Evolutionary conservation across 2,329 filamentous ascomycete species (phyloP).

Genomic region (Ceratocystiopsis minuta): DNA sequence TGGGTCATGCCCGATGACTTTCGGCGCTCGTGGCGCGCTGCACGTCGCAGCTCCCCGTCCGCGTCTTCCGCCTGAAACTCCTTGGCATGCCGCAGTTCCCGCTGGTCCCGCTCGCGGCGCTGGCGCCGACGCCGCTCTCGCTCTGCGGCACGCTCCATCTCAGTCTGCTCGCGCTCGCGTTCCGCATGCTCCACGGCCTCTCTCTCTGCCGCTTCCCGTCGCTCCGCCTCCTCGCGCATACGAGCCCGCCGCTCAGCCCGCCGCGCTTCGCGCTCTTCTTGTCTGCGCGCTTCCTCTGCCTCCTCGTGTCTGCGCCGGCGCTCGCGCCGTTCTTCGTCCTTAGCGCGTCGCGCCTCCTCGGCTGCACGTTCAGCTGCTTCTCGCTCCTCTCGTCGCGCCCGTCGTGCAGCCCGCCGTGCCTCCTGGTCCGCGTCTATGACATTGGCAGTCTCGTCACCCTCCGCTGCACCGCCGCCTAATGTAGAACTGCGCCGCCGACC

Average conservation of each 20-base stretch:
- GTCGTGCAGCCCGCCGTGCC: slow-evolving; percentile 43
- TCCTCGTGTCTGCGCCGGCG: slow-evolving; percentile 37
- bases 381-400: slow-evolving; percentile 35
- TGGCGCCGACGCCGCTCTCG: slow-evolving; percentile 27
- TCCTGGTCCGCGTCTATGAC: slow-evolving; percentile 28
- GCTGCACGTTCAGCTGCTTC: slow-evolving; percentile 30
- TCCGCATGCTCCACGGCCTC: slow-evolving; percentile 20
- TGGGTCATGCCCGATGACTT: slow-evolving; percentile 22
- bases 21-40: slow-evolving; percentile 28
- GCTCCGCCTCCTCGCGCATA: slow-evolving; percentile 28
- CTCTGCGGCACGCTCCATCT: slow-evolving; percentile 21
- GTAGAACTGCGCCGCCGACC: slow-evolving; percentile 29
- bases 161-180: slow-evolving; percentile 28
- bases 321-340: slow-evolving; percentile 38
- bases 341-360: slow-evolving; percentile 37
- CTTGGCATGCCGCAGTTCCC: too few relatives aligned
- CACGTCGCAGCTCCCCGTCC: slow-evolving; percentile 29
- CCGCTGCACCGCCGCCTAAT: slow-evolving; percentile 18
- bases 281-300: slow-evolving; percentile 30
- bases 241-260: slow-evolving; percentile 35
- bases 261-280: slow-evolving; percentile 41
- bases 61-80: slow-evolving; percentile 20
- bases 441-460: slow-evolving; percentile 28
- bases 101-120: slow-evolving; percentile 22
- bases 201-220: slow-evolving; percentile 18